Conservation (phyloP, 140 eudicot species). For the Bidens hawaiensis region DNA sequence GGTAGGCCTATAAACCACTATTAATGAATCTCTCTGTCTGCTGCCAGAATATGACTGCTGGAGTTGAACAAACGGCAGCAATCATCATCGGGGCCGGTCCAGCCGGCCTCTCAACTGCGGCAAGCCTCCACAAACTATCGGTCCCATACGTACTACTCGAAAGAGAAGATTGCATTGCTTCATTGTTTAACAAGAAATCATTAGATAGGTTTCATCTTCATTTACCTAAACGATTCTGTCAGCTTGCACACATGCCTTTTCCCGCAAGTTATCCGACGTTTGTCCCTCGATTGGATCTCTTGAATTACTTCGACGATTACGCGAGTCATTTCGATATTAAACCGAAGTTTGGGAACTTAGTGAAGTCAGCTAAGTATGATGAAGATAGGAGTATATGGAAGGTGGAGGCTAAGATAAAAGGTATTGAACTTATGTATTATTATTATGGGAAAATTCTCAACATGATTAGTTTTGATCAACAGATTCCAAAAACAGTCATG, state of each 20-base stretch:
- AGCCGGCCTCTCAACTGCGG: constrained; percentile 68
- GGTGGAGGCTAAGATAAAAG: constrained; percentile 19
- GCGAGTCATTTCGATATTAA: constrained; percentile 49
- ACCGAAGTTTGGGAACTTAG: constrained; percentile 40
- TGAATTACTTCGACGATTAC: constrained; percentile 54
- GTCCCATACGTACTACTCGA: constrained; percentile 59
- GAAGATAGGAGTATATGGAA: constrained; percentile 34
- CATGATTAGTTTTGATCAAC: too few species aligned
- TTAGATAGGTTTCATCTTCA: constrained; percentile 76
- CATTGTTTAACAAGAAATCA: constrained; percentile 55
- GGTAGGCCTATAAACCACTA: too few species aligned
- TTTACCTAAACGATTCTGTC: constrained; percentile 44
- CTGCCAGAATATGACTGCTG: background rate
- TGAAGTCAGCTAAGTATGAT: constrained; percentile 39
- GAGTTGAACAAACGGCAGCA: constrained; percentile 16
- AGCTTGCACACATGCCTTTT: constrained; percentile 39
- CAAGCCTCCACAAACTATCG: constrained; percentile 39
- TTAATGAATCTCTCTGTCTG: too few species aligned
- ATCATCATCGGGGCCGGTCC: constrained; percentile 74
- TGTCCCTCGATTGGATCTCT: constrained; percentile 32
- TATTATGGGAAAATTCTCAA: too few species aligned
- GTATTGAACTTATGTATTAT: too few species aligned
- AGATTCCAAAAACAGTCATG: too few species aligned
- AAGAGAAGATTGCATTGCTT: constrained; percentile 74
- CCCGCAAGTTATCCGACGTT: constrained; percentile 40